phyloP scores from a whole-genome alignment of 345 rosid genomes.

The Boechera retrofracta region DNA sequence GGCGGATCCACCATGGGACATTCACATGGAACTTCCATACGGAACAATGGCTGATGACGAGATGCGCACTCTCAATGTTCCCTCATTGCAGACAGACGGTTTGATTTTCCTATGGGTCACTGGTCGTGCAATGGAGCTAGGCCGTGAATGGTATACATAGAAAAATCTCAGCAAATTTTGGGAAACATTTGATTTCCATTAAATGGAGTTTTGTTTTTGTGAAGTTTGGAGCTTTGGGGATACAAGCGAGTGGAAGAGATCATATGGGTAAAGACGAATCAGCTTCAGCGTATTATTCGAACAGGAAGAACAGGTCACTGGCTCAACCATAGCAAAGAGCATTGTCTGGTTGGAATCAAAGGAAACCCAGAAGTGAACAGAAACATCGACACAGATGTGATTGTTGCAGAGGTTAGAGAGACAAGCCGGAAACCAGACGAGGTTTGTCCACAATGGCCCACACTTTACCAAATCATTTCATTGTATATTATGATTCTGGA shows the following conservation, averaged over 20 bases:
- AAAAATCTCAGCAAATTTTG: neutral
- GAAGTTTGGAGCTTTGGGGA: conserved; percentile 94
- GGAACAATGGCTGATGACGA: conserved; percentile 99
- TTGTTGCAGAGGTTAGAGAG: conserved; percentile 99
- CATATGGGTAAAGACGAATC: conserved; percentile 95
- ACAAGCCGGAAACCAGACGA: conserved; percentile 99
- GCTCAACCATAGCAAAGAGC: conserved; percentile 99
- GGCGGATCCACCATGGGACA: conserved; percentile 99
- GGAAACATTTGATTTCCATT: neutral
- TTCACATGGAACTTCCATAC: conserved; percentile 99
- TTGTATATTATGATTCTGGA: neutral
- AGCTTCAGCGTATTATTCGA: conserved; percentile 97
- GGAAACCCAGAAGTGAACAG: conserved; percentile 93
- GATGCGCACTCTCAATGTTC: conserved; percentile 98
- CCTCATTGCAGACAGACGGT: conserved; percentile 98
- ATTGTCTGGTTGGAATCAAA: conserved; percentile 97
- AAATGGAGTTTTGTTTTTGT: conserved; percentile 1
- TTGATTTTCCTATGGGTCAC: conserved; percentile 98
- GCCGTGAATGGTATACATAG: conserved; percentile 83
- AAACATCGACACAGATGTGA: conserved; percentile 96
- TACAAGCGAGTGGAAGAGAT: conserved; percentile 96
- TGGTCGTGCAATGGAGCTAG: conserved; percentile 99
- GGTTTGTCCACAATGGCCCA: conserved; percentile 54
- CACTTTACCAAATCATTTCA: neutral
- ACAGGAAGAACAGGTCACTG: conserved; percentile 99